Evolutionary conservation across 257 asterid genomes (phyloP).

Genomic region (Forsythia suspensa): DNA sequence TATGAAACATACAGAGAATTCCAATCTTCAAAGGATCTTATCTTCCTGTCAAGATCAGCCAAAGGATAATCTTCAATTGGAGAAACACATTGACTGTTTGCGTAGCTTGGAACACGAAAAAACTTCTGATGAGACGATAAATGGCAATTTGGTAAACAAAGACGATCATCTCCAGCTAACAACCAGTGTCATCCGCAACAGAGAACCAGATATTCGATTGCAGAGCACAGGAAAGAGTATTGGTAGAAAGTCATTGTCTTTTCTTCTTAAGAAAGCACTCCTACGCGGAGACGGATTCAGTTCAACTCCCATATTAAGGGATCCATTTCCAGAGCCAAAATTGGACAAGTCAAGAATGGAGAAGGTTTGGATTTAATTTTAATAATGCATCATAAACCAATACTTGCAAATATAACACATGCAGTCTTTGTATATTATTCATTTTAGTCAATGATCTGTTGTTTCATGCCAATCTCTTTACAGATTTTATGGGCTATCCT

Average conservation of each 20-base stretch:
- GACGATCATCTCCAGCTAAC: slow-evolving; percentile 23
- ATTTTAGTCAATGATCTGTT: neutral
- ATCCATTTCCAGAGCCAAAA: slow-evolving; percentile 48
- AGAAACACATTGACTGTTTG: slow-evolving; percentile 40
- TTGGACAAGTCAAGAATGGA: slow-evolving; percentile 62
- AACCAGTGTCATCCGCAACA: slow-evolving; percentile 26
- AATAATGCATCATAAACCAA: slow-evolving; percentile 1
- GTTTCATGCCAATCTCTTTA: neutral
- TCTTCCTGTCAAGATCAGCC: slow-evolving; percentile 18
- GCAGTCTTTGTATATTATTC: neutral
- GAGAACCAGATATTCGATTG: slow-evolving; percentile 31
- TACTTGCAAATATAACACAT: neutral
- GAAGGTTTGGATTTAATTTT: slow-evolving; percentile 42
- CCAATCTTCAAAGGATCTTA: slow-evolving; percentile 15
- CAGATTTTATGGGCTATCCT: slow-evolving; percentile 72
- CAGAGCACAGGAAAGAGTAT: slow-evolving; percentile 34
- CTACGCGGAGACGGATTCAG: slow-evolving; percentile 45
- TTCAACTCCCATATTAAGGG: slow-evolving; percentile 34
- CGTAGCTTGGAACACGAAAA: slow-evolving; percentile 23
- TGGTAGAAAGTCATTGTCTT: slow-evolving; percentile 48
- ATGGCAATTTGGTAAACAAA: slow-evolving; percentile 14
- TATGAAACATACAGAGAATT: slow-evolving; percentile 25
- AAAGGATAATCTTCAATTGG: slow-evolving; percentile 22
- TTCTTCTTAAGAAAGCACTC: slow-evolving; percentile 61
- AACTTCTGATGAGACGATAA: slow-evolving; percentile 1